Percentiles rank a stretch among this genome's conserved stretches.
Evolutionary conservation across 768 basidiomycete genomes (phyloP).

Genomic region (Boletus eberwhitei): DNA sequence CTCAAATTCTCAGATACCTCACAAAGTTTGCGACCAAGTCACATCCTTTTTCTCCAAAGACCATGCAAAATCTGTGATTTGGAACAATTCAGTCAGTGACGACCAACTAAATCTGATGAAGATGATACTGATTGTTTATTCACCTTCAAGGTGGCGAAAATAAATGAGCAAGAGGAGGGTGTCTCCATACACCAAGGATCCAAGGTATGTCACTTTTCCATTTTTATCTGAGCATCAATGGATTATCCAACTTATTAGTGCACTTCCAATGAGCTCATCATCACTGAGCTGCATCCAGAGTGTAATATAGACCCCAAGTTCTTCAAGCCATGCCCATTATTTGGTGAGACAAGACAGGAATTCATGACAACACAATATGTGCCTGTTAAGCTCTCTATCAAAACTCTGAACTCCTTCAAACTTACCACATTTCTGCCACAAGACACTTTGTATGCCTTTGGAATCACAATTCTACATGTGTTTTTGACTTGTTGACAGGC

Average conservation of each 20-base stretch:
- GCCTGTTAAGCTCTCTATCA: slow-evolving; percentile 14
- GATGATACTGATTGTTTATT: slow-evolving; percentile 51
- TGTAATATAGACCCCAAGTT: slow-evolving; percentile 16
- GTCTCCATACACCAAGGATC: slow-evolving; percentile 45
- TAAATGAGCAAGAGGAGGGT: slow-evolving; percentile 53
- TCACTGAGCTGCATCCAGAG: slow-evolving; percentile 19
- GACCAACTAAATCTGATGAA: slow-evolving; percentile 28
- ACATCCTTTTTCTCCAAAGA: slow-evolving; percentile 46
- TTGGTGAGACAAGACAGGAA: slow-evolving; percentile 41
- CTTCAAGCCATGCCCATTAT: slow-evolving; percentile 33
- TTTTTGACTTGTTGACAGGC: slow-evolving; percentile 15
- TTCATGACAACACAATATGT: slow-evolving; percentile 34
- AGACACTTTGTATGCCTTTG: slow-evolving; percentile 20
- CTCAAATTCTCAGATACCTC: slow-evolving; percentile 43
- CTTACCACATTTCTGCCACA: slow-evolving; percentile 18
- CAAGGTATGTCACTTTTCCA: slow-evolving; percentile 28
- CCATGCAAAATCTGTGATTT: slow-evolving; percentile 44
- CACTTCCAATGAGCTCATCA: slow-evolving; percentile 17
- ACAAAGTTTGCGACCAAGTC: slow-evolving; percentile 56
- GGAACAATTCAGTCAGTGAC: slow-evolving; percentile 34
- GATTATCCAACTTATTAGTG: slow-evolving; percentile 2
- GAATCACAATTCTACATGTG: not conserved
- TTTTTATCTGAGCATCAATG: not conserved
- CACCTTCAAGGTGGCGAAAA: slow-evolving; percentile 54
- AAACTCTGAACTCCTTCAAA: slow-evolving; percentile 1